Conservation (phyloP, 2,329 filamentous ascomycete species). For the Apiospora marii region DNA sequence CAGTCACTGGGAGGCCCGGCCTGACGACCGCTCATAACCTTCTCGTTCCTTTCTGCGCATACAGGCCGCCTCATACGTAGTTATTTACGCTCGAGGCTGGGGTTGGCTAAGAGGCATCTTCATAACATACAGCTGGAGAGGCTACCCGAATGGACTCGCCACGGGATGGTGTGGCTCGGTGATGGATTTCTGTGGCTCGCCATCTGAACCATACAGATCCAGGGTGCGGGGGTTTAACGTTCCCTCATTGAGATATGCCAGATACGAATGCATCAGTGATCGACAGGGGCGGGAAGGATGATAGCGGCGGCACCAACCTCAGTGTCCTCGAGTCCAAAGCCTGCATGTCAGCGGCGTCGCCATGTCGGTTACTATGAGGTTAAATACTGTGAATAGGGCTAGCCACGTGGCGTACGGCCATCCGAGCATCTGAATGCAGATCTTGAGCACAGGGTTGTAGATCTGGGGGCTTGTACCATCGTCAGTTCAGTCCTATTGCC, state of each 20-base stretch:
- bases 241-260: neutral
- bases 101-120: neutral
- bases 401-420: too few species aligned
- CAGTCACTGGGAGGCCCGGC: neutral
- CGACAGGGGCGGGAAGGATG: neutral
- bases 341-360: too few species aligned
- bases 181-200: neutral
- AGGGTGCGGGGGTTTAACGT: too few species aligned
- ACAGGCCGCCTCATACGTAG: neutral
- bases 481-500: too few species aligned
- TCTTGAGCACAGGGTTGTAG: too few species aligned
- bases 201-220: neutral
- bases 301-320: too few species aligned
- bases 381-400: too few species aligned
- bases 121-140: neutral
- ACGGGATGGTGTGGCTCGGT: neutral
- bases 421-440: too few species aligned
- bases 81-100: too few species aligned
- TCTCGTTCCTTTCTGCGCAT: neutral
- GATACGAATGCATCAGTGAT: neutral
- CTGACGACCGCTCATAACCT: neutral
- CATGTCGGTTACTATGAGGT: too few species aligned
- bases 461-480: too few species aligned
- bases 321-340: too few species aligned
- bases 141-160: neutral